A percentile compares a stretch with the other conserved stretches of the same genome.
Conservation (phyloP, 345 rosid genomes). For the Hibiscus mutabilis region DNA sequence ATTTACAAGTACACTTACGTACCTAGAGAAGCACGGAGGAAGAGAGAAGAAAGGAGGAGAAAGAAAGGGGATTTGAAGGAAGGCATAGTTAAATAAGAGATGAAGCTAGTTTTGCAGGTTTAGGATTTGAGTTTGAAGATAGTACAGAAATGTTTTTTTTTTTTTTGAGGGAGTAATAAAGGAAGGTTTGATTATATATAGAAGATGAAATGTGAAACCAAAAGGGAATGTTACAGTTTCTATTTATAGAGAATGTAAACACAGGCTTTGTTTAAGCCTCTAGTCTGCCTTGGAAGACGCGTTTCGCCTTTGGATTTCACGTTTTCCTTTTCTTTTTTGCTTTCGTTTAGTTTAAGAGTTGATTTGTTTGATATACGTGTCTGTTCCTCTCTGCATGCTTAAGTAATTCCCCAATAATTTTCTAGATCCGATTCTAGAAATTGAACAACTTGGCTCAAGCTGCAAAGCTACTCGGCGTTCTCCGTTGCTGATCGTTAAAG, state of each 20-base stretch:
- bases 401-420: neutral
- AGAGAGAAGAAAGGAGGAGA: constrained; percentile 54
- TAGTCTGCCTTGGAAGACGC: neutral
- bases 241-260: constrained; percentile 13
- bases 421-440: neutral
- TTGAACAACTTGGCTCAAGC: no score
- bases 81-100: constrained; percentile 34
- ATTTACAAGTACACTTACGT: neutral
- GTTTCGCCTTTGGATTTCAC: neutral
- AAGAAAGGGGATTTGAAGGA: constrained; percentile 36
- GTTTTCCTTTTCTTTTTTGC: no score
- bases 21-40: constrained; percentile 69
- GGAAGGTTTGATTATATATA: neutral
- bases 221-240: neutral
- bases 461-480: no score
- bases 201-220: neutral
- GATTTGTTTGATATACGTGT: neutral
- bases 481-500: no score
- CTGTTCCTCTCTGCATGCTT: neutral
- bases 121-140: neutral
- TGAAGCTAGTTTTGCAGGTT: neutral
- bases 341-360: neutral
- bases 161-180: neutral
- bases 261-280: neutral
- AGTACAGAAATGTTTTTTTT: neutral